Evolutionary conservation across 306 rosid genomes (phyloP).

Genomic region (Trifolium subterraneum): DNA sequence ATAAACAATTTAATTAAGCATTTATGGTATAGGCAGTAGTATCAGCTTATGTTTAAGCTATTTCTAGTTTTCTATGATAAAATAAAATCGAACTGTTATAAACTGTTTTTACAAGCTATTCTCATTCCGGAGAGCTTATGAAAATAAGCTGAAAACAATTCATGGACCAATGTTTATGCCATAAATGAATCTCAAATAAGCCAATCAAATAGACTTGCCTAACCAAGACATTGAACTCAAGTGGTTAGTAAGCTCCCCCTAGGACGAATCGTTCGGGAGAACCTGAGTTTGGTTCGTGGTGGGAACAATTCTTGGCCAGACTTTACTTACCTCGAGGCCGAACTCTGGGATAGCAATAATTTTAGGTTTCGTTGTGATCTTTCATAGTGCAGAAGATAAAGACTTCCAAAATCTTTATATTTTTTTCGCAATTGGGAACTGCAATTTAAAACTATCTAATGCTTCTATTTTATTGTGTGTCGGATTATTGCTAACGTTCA

Average conservation of each 20-base stretch:
- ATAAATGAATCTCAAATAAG: too few species aligned
- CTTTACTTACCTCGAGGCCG: too few species aligned
- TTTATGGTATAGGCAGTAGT: neutral
- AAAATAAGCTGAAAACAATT: neutral
- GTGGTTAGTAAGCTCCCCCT: too few species aligned
- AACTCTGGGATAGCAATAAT: neutral
- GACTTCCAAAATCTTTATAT: neutral
- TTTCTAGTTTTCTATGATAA: too few species aligned
- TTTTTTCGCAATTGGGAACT: neutral
- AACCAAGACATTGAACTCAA: too few species aligned
- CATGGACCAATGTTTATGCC: neutral
- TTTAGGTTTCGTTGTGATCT: neutral
- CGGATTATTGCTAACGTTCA: neutral
- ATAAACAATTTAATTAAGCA: neutral
- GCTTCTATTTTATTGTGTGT: neutral
- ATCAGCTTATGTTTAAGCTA: too few species aligned
- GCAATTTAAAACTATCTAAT: neutral
- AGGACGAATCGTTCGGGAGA: too few species aligned
- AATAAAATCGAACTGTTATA: too few species aligned
- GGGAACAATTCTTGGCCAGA: too few species aligned
- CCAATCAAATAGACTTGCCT: too few species aligned
- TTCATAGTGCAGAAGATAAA: neutral
- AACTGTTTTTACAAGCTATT: neutral
- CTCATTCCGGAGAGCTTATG: neutral
- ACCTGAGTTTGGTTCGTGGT: too few species aligned